Evolutionary conservation across 371 early-diverging fungal species (phyloP).

Genomic region (Apophysomyces ossiformis): DNA sequence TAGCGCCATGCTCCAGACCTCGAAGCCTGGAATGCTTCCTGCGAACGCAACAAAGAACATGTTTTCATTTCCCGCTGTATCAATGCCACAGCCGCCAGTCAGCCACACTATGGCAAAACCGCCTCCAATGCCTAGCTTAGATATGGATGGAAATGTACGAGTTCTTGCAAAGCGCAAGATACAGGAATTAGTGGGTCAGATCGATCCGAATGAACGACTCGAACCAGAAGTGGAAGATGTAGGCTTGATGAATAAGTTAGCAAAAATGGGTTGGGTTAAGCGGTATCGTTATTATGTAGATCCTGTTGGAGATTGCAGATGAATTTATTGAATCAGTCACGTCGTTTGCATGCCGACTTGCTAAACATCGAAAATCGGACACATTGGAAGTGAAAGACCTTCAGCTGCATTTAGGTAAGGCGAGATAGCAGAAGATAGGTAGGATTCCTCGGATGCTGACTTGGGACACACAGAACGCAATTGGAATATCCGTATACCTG

Average conservation of each 20-base stretch:
- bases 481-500: constrained; percentile 94
- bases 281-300: constrained; percentile 43
- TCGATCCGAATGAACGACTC: constrained; percentile 84
- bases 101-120: constrained; percentile 8
- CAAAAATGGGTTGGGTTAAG: not conserved
- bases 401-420: constrained; percentile 85
- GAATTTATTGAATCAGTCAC: constrained; percentile 93
- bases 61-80: constrained; percentile 16
- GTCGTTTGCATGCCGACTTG: constrained; percentile 83
- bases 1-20: constrained; percentile 21
- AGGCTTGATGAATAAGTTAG: constrained; percentile 18
- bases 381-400: constrained; percentile 90
- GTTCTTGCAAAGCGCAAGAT: constrained; percentile 84
- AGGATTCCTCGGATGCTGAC: not conserved
- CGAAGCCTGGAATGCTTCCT: constrained; percentile 18
- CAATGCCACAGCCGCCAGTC: constrained; percentile 12
- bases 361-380: constrained; percentile 88
- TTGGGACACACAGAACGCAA: constrained; percentile 71
- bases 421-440: not conserved
- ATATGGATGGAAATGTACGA: constrained; percentile 38
- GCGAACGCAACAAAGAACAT: constrained; percentile 20
- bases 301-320: constrained; percentile 87
- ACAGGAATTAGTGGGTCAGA: constrained; percentile 85
- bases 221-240: constrained; percentile 93
- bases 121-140: constrained; percentile 14